Conservation (phyloP, 2,329 filamentous ascomycete genomes). For the Colletotrichum euphorbiae region DNA sequence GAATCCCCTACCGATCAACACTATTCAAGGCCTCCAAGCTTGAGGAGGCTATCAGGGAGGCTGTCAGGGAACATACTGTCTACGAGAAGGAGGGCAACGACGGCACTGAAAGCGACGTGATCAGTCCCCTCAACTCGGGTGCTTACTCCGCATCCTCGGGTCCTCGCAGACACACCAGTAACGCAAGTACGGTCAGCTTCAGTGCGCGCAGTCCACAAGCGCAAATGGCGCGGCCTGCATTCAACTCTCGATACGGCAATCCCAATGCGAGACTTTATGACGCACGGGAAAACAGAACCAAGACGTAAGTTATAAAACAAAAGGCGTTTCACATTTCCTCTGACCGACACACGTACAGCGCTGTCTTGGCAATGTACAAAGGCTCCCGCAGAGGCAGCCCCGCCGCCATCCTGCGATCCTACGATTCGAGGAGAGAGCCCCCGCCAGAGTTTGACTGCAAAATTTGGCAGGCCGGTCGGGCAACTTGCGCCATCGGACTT, state of each 20-base stretch:
- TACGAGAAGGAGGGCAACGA: slow-evolving; percentile 88
- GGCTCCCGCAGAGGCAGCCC: slow-evolving; percentile 77
- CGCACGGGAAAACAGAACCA: slow-evolving; percentile 83
- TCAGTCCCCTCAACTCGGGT: slow-evolving; percentile 54
- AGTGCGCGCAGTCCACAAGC: slow-evolving; percentile 73
- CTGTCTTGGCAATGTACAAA: slow-evolving; percentile 90
- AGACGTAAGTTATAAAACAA: slow-evolving; percentile 75
- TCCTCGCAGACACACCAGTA: slow-evolving; percentile 76
- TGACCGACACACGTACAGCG: slow-evolving; percentile 64
- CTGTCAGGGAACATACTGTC: slow-evolving; percentile 86
- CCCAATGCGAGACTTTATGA: slow-evolving; percentile 91
- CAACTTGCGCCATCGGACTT: slow-evolving; percentile 89
- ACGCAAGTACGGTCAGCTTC: slow-evolving; percentile 85
- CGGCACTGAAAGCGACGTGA: slow-evolving; percentile 54
- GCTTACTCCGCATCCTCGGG: slow-evolving; percentile 54
- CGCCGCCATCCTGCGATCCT: slow-evolving; percentile 85
- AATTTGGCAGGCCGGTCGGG: slow-evolving; percentile 96
- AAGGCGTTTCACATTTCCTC: not conserved
- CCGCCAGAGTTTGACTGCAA: slow-evolving; percentile 92
- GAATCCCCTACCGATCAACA: slow-evolving; percentile 93
- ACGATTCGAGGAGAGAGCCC: slow-evolving; percentile 93
- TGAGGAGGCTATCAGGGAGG: slow-evolving; percentile 92
- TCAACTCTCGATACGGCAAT: slow-evolving; percentile 76
- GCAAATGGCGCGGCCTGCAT: slow-evolving; percentile 65
- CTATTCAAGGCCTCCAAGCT: slow-evolving; percentile 97